A percentile compares a stretch with the other conserved stretches of the same genome.
phyloP scores from a whole-genome alignment of 176 grass and related monocot genomes.

The Aegilops umbellulata region DNA sequence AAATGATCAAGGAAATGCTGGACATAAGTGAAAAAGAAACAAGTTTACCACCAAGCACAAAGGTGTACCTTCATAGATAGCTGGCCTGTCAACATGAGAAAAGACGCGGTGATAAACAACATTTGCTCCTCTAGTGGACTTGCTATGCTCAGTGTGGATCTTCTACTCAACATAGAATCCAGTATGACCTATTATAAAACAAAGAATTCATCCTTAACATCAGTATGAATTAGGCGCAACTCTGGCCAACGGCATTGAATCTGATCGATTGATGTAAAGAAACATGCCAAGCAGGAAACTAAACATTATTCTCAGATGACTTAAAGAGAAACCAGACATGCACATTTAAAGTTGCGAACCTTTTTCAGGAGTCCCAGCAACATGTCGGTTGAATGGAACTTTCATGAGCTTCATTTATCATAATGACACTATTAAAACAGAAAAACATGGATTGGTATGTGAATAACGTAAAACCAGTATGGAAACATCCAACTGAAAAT shows the following conservation, averaged over 20 bases:
- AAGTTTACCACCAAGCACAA: slow-evolving; percentile 22
- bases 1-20: background rate
- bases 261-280: slow-evolving; percentile 37
- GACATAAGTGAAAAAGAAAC: slow-evolving; percentile 8
- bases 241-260: slow-evolving; percentile 80
- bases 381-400: slow-evolving; percentile 38
- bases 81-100: slow-evolving; percentile 70
- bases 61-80: slow-evolving; percentile 83
- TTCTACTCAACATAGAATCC: slow-evolving; percentile 26
- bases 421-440: slow-evolving; percentile 66
- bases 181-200: slow-evolving; percentile 33
- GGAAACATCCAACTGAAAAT: background rate
- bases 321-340: slow-evolving; percentile 17
- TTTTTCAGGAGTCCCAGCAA: slow-evolving; percentile 94
- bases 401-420: slow-evolving; percentile 99
- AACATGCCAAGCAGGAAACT: background rate
- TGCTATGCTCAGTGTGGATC: slow-evolving; percentile 91
- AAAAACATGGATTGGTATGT: slow-evolving; percentile 6
- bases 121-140: slow-evolving; percentile 89
- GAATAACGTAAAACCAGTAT: slow-evolving; percentile 17
- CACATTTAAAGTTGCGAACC: slow-evolving; percentile 36
- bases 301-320: slow-evolving; percentile 17
- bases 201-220: slow-evolving; percentile 3
- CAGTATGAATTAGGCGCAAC: slow-evolving; percentile 47
- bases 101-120: slow-evolving; percentile 71